A percentile compares a stretch with the other conserved stretches of the same genome.
These are phyloP conservation scores for Fusarium humuli DNA, from an alignment of 2,329 filamentous ascomycete species.

Conservation along the genomic window DNA sequence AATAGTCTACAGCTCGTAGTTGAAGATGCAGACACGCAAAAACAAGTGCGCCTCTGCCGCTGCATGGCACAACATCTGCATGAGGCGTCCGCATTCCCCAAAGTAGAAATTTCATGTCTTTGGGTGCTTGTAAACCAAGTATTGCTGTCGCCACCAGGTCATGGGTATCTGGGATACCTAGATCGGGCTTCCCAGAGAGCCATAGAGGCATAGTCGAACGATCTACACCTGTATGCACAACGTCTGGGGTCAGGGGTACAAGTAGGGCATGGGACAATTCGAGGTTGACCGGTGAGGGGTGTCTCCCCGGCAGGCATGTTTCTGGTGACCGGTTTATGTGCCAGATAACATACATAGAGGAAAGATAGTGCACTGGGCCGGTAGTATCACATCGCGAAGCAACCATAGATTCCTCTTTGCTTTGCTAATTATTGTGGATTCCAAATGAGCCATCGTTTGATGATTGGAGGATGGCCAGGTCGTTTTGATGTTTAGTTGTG, in stretches of 20 bases:
- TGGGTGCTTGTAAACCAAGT: background rate
- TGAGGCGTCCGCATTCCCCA: slow-evolving; percentile 4
- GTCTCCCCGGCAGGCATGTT: slow-evolving; percentile 28
- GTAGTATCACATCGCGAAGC: background rate
- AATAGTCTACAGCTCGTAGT: background rate
- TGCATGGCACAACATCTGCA: slow-evolving; percentile 20
- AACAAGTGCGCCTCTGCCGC: slow-evolving; percentile 23
- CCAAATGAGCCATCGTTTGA: background rate
- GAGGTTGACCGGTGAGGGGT: slow-evolving; percentile 39
- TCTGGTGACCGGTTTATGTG: slow-evolving; percentile 29
- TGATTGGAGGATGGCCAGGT: background rate
- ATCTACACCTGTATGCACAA: slow-evolving; percentile 20
- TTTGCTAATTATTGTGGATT: background rate
- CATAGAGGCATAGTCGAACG: slow-evolving; percentile 27
- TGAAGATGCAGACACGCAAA: slow-evolving; percentile 20
- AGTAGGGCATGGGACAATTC: slow-evolving; percentile 36
- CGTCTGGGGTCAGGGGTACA: slow-evolving; percentile 29
- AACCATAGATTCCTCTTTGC: background rate
- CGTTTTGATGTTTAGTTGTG: background rate
- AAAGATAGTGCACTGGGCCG: background rate
- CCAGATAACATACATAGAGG: slow-evolving; percentile 13
- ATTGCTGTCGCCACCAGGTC: slow-evolving; percentile 24
- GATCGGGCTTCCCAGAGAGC: slow-evolving; percentile 8
- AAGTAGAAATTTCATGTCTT: slow-evolving; percentile 1
- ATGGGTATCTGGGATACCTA: slow-evolving; percentile 10